A percentile compares a stretch with the other conserved stretches of the same genome.
Conservation (phyloP, 2,329 filamentous ascomycete species). For the Hypoxylon sp. region DNA sequence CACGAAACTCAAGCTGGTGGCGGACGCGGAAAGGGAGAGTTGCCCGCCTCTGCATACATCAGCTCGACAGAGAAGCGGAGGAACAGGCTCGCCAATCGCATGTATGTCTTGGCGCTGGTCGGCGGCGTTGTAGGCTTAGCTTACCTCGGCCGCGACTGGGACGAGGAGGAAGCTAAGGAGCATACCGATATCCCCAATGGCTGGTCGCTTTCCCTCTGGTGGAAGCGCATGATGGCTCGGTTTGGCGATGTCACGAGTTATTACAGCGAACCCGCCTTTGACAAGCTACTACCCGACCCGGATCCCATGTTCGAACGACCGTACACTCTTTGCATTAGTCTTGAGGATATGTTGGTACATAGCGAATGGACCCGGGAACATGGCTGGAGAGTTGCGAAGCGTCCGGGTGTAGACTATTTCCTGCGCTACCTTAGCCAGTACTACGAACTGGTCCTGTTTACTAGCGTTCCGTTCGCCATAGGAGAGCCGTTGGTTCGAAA, state of each 20-base stretch:
- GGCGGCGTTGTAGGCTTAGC: slow-evolving; percentile 71
- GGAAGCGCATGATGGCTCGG: slow-evolving; percentile 82
- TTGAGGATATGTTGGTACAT: slow-evolving; percentile 95
- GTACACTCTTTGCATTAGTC: slow-evolving; percentile 90
- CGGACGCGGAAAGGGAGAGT: slow-evolving; percentile 71
- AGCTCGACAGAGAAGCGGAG: slow-evolving; percentile 91
- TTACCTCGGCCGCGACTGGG: slow-evolving; percentile 92
- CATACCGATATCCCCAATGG: slow-evolving; percentile 84
- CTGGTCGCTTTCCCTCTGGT: slow-evolving; percentile 83
- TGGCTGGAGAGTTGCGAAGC: slow-evolving; percentile 95
- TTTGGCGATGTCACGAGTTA: slow-evolving; percentile 84
- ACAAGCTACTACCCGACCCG: slow-evolving; percentile 88
- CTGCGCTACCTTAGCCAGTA: slow-evolving; percentile 96
- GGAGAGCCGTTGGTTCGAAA: slow-evolving; percentile 92
- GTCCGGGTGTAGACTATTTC: slow-evolving; percentile 97
- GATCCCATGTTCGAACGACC: slow-evolving; percentile 86
- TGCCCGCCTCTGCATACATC: slow-evolving; percentile 85
- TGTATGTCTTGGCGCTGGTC: slow-evolving; percentile 74
- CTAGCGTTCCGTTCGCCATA: slow-evolving; percentile 84
- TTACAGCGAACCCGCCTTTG: slow-evolving; percentile 96
- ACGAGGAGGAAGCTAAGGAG: slow-evolving; percentile 78
- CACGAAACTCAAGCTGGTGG: slow-evolving; percentile 61
- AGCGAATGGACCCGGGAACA: slow-evolving; percentile 95
- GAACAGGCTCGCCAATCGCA: slow-evolving; percentile 80
- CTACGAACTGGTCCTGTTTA: slow-evolving; percentile 98